A percentile compares a stretch with the other conserved stretches of the same genome.
These are phyloP conservation scores for Candida arabinofermentans DNA, from an alignment of 805 yeast genomes.

Conservation along the genomic window DNA sequence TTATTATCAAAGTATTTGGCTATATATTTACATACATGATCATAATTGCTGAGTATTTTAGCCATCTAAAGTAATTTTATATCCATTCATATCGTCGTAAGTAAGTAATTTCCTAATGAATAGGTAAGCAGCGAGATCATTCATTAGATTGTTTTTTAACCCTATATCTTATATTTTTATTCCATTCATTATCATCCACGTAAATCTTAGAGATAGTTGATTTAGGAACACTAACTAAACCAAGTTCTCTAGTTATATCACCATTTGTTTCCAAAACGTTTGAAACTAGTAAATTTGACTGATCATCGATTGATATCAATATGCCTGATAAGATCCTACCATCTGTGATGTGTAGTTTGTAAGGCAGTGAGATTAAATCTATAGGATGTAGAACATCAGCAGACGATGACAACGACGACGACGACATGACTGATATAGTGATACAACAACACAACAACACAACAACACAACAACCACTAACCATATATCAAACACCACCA, in stretches of 20 bases:
- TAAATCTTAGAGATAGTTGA: constrained; percentile 32
- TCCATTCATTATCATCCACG: constrained; percentile 23
- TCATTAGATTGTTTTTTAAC: constrained; percentile 3
- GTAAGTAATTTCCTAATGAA: neutral
- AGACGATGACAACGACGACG: neutral
- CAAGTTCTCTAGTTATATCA: constrained; percentile 36
- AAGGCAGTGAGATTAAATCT: constrained; percentile 33
- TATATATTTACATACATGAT: too few relatives aligned
- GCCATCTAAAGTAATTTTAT: too few relatives aligned
- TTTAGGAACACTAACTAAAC: constrained; percentile 52
- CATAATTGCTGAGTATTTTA: too few relatives aligned
- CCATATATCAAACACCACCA: neutral
- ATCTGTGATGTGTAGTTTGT: constrained; percentile 25
- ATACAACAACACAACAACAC: neutral
- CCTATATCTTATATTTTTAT: constrained; percentile 13
- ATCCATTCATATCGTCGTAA: neutral
- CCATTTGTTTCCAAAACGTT: constrained; percentile 32
- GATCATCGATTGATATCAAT: constrained; percentile 41
- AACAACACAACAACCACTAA: neutral
- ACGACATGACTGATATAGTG: neutral
- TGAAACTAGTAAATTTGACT: constrained; percentile 37
- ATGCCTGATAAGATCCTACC: constrained; percentile 34
- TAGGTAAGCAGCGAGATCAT: too few relatives aligned
- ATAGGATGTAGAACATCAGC: constrained; percentile 12
- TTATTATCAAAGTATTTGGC: too few relatives aligned